Evolutionary conservation across 495 filamentous ascomycete genomes (phyloP).

Genomic region (Lophiostoma macrostomum): DNA sequence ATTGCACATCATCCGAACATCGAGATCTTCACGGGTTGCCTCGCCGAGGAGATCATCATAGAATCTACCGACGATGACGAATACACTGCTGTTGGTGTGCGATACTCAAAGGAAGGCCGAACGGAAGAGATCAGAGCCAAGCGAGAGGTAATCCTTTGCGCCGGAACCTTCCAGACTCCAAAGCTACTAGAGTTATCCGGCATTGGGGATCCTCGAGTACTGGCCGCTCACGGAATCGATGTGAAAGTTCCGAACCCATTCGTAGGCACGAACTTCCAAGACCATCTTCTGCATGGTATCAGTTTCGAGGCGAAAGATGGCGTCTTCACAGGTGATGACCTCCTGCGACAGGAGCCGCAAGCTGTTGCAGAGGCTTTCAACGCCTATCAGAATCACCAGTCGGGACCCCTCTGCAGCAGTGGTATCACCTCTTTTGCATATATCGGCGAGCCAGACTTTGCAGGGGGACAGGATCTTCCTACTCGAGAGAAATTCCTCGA

Average conservation of each 20-base stretch:
- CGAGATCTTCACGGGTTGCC: neutral
- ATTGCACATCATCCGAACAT: slow-evolving; percentile 1
- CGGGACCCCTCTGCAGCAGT: neutral
- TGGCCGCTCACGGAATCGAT: slow-evolving; percentile 4
- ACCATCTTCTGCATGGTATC: slow-evolving; percentile 18
- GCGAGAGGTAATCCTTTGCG: slow-evolving; percentile 25
- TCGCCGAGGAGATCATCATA: neutral
- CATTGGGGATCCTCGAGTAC: slow-evolving; percentile 19
- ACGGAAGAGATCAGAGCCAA: neutral
- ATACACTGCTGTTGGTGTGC: neutral
- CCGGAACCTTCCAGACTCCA: slow-evolving; percentile 14
- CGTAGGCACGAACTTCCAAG: slow-evolving; percentile 29
- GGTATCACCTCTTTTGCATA: slow-evolving; percentile 9
- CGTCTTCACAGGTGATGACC: slow-evolving; percentile 2
- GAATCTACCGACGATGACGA: neutral
- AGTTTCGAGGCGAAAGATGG: slow-evolving; percentile 16
- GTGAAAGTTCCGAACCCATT: slow-evolving; percentile 2
- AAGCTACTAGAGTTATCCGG: slow-evolving; percentile 26
- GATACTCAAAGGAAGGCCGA: neutral
- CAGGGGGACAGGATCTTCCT: neutral
- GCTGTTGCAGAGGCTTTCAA: slow-evolving; percentile 9
- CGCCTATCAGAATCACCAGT: slow-evolving; percentile 1
- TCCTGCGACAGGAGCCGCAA: slow-evolving; percentile 2
- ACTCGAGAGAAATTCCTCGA: neutral
- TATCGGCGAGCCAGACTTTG: slow-evolving; percentile 11